Evolutionary conservation across 2,329 filamentous ascomycete species (phyloP).

Genomic region (Thermochaetoides dissita): DNA sequence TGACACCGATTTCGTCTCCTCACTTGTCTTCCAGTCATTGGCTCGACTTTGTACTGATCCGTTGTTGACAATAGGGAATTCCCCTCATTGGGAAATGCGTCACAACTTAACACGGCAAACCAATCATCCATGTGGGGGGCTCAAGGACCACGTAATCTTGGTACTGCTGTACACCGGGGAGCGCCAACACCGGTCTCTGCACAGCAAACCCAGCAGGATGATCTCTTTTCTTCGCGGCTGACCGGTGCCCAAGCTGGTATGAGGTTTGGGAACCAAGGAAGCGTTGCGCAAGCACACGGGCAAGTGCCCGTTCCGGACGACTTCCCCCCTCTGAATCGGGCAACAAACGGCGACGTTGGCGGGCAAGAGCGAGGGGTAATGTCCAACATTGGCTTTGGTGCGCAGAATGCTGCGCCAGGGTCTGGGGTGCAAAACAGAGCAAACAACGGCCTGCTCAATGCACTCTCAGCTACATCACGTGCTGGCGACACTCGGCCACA

Average conservation of each 20-base stretch:
- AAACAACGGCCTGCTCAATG: slow-evolving; percentile 50
- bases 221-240: slow-evolving; percentile 27
- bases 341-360: slow-evolving; percentile 42
- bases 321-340: slow-evolving; percentile 47
- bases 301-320: slow-evolving; percentile 41
- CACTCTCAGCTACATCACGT: slow-evolving; percentile 45
- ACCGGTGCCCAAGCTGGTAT: slow-evolving; percentile 33
- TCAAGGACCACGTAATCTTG: slow-evolving; percentile 33
- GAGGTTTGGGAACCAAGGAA: slow-evolving; percentile 38
- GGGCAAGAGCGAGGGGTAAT: slow-evolving; percentile 37
- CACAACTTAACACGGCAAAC: slow-evolving; percentile 35
- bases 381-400: slow-evolving; percentile 39
- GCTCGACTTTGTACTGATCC: too few relatives aligned
- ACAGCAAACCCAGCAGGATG: slow-evolving; percentile 37
- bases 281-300: slow-evolving; percentile 29
- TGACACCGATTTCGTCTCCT: too few relatives aligned
- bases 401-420: slow-evolving; percentile 28
- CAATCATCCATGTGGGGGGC: slow-evolving; percentile 42
- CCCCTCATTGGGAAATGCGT: slow-evolving; percentile 49
- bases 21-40: too few relatives aligned
- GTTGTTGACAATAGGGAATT: slow-evolving; percentile 37
- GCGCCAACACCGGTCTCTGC: slow-evolving; percentile 36
- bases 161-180: slow-evolving; percentile 35
- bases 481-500: slow-evolving; percentile 36
- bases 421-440: slow-evolving; percentile 24